Base-by-base conservation (phyloP, 371 early-diverging fungal genomes). In the Mucor circinelloides region DNA sequence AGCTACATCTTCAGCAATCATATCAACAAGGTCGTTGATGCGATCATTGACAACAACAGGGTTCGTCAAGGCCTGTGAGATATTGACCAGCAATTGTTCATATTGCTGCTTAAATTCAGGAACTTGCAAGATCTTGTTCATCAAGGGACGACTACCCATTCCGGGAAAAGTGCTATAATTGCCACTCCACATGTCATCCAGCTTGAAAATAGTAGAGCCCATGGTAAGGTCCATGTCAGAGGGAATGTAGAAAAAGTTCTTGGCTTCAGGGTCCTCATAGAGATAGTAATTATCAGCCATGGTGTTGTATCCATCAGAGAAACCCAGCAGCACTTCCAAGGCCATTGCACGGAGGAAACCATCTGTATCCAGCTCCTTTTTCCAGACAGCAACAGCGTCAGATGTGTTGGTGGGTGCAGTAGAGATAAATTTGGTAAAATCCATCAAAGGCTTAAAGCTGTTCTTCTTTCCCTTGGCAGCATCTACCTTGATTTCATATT, bases 91-190 rank as follows among this genome's bases (percentile, higher is more conserved):
- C 13, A 75, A 46, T 1, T 70, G 46, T 21, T 80, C 74, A 42
- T 36, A 70, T 30, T 67, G 68, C 4, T 70, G 42, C 52, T 74
- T 76, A 54, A 78, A 66, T 30, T 63, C 72, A 31, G 71, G 72
- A 25, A 68, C 64, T 36, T 63, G 60, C 32, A 73, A 27, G 4
- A 73, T 63, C 32, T 72, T 61, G n/a, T 19, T 58, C 38, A 68
- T 69, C 23, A 77, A 61, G 10, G 74, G 75, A 6, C 66, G 66
- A 27, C 40, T 60, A 31, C 36, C 34, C 27, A 76, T 38, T 7
- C 74, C 65, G 9, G 83, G 77, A 10, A 59, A 78, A 13, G 64
- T 67, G 9, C 50, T 58, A 46, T 80, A 82, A 15, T 80, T 66
- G n/a, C 75, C 80, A 12, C 64, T 67, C 50, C 60, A 60, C 70